Percentiles rank a stretch among this genome's conserved stretches.
Conservation (phyloP, 2,329 filamentous ascomycete species). For the Paraphoma sp. region DNA sequence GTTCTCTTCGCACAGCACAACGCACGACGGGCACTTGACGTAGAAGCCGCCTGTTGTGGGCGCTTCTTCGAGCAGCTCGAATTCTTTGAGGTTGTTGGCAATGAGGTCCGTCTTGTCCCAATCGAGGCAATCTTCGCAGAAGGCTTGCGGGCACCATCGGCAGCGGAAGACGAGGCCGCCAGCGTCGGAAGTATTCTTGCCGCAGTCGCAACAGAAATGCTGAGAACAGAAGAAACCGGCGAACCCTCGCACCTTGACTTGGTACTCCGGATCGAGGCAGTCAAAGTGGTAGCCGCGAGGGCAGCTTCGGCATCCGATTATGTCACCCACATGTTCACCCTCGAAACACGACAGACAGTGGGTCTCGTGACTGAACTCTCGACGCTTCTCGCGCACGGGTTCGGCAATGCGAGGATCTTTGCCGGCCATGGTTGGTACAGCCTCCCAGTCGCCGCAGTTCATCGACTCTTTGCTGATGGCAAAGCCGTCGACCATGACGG, state of each 20-base stretch:
- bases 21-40: conserved; percentile 58
- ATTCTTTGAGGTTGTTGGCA: conserved; percentile 60
- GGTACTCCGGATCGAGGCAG: conserved; percentile 55
- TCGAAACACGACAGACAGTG: conserved; percentile 60
- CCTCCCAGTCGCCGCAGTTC: conserved; percentile 61
- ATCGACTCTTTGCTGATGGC: conserved; percentile 64
- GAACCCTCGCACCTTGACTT: conserved; percentile 52
- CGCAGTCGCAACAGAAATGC: conserved; percentile 62
- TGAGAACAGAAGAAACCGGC: conserved; percentile 62
- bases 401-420: conserved; percentile 62
- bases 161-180: conserved; percentile 61
- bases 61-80: conserved; percentile 57
- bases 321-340: conserved; percentile 52
- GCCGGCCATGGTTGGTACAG: conserved; percentile 63
- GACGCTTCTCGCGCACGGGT: conserved; percentile 57
- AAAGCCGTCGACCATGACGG: conserved; percentile 63
- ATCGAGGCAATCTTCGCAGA: conserved; percentile 66
- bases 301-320: conserved; percentile 59
- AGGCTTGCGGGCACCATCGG: conserved; percentile 62
- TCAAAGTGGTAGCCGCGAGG: conserved; percentile 61
- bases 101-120: conserved; percentile 59
- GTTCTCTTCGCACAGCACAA: conserved; percentile 19
- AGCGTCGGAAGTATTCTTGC: conserved; percentile 57
- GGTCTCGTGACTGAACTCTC: conserved; percentile 55
- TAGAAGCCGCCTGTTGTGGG: conserved; percentile 57